Evolutionary conservation across 352 stramenopile species (phyloP), one percentile per base, ranked within the genome.

Genomic region (Phytophthora vignae): DNA sequence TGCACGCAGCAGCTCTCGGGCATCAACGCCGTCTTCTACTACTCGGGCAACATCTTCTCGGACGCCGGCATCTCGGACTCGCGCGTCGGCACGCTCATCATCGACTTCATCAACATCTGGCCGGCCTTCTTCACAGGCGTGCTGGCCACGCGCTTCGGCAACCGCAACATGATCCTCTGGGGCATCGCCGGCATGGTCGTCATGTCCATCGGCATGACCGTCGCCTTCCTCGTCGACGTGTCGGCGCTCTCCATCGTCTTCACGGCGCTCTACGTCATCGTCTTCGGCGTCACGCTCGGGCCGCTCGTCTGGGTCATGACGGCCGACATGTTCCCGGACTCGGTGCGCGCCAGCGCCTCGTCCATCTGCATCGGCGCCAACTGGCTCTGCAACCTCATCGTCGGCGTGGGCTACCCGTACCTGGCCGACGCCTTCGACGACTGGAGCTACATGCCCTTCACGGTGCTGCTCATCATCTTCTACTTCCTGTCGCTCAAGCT

Each of bases 101-200:
- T 73, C 36, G 58, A 73, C 38, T 67, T 68, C 33, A 67, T 73
- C 44, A 73, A 73, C 65, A 73, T 73, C 38, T 73, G 57, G 58
- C 65, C 65, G 31, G 58, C 65, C 42, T 67, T 73, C 58, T 79
- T 78, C 60, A 67, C 66, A 29, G 74, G 78, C 6, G 29, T 82
- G 19, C 54, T 90, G 21, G 69, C 71, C 31, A 74, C 64, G 46
- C 72, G 69, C 62, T 90, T 90, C 46, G 73, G 73, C 33, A 87
- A 83, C 54, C 83, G 83, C 60, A 84, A 59, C 53, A 82, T 92
- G 76, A 74, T 92, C 8, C 69, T 90, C n/a, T 54, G 55, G n/a
- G 81, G 81, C 19, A 68, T 78, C n/a, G 62, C 58, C 7, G 56
- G 67, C 22, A 92, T 92, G 82, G n/a, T 86, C 9, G 29, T 90